Evolutionary conservation across 352 stramenopile species (phyloP).

Genomic region (Globisporangium solare): DNA sequence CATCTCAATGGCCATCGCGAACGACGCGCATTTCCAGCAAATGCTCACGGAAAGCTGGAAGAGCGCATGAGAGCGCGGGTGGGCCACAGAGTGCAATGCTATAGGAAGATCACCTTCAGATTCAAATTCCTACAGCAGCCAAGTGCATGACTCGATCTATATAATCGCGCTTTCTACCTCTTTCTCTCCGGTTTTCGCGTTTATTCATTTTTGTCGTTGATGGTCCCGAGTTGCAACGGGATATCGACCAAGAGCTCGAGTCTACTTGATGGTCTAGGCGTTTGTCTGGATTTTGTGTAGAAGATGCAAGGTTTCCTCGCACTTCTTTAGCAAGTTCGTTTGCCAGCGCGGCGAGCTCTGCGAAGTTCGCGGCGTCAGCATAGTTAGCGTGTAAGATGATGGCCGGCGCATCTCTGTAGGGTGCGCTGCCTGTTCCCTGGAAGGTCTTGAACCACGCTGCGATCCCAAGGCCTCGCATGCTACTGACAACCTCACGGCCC

Average conservation of each 20-base stretch:
- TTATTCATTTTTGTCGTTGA: no score
- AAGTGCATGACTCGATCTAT: no score
- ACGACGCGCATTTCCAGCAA: constrained; percentile 60
- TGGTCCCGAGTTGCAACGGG: not conserved
- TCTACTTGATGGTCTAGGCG: not conserved
- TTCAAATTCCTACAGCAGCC: no score
- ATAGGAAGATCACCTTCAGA: not conserved
- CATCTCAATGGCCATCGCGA: constrained; percentile 51
- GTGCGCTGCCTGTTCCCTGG: not conserved
- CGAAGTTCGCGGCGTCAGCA: not conserved
- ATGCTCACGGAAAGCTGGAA: constrained; percentile 69
- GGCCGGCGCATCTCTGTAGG: no score
- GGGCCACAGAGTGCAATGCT: not conserved
- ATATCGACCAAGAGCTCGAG: not conserved
- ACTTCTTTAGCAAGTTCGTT: constrained; percentile 38
- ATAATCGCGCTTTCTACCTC: no score
- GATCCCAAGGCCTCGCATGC: not conserved
- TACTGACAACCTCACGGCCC: constrained; percentile 3
- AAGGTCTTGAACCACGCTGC: not conserved
- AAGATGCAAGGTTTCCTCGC: constrained; percentile 33
- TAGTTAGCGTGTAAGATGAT: no score
- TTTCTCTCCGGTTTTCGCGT: no score
- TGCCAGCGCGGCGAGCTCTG: constrained; percentile 19
- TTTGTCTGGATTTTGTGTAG: constrained; percentile 39
- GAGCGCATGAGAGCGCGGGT: constrained; percentile 10